A percentile compares a stretch with the other conserved stretches of the same genome.
Evolutionary conservation across 345 rosid genomes (phyloP).

Genomic region (Microthlaspi erraticum): DNA sequence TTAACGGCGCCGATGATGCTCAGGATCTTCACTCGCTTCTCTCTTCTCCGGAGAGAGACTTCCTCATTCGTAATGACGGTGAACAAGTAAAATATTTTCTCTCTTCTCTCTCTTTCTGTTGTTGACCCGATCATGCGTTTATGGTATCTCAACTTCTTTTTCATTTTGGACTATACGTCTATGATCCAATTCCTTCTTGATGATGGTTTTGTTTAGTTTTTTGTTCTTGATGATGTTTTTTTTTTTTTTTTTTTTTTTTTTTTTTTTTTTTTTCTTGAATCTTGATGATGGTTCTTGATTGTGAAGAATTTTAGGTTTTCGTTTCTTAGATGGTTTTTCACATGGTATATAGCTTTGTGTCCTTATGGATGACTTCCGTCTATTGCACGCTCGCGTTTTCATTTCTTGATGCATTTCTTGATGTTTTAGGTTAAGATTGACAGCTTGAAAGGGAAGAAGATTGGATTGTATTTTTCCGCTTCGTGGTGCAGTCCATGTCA

Average conservation of each 20-base stretch:
- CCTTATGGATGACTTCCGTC: too few species aligned
- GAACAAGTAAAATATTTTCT: constrained; percentile 63
- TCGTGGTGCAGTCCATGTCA: constrained; percentile 85
- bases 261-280: too few species aligned
- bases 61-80: constrained; percentile 64
- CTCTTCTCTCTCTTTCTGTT: background rate
- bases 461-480: constrained; percentile 84
- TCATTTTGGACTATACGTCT: background rate
- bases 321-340: too few species aligned
- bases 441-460: constrained; percentile 72
- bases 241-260: too few species aligned
- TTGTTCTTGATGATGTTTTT: too few species aligned
- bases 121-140: constrained; percentile 10
- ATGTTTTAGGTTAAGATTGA: constrained; percentile 64
- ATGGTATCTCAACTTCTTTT: background rate
- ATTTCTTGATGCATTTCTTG: background rate
- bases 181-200: too few species aligned
- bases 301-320: background rate
- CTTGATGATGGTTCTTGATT: background rate
- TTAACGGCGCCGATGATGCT: constrained; percentile 40
- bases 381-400: too few species aligned
- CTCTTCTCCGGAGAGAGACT: constrained; percentile 61
- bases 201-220: too few species aligned
- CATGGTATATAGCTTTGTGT: too few species aligned
- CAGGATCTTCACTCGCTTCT: constrained; percentile 55